These are phyloP conservation scores for Diaporthe ilicicola DNA, from an alignment of 2,329 filamentous ascomycete species.

Conservation along the genomic window DNA sequence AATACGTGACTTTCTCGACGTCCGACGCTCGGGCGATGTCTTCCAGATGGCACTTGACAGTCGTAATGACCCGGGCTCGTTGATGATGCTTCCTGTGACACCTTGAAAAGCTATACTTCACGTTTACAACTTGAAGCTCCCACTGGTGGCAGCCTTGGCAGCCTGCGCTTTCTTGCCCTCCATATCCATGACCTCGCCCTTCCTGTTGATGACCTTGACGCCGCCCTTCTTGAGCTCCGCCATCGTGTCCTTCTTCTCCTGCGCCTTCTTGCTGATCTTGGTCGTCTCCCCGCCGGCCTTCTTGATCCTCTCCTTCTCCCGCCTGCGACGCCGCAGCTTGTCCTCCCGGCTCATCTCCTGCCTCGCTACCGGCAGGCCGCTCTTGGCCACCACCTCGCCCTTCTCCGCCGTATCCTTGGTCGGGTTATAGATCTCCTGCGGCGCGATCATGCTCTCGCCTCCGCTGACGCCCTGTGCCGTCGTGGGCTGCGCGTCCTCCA, in stretches of 20 bases:
- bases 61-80: not conserved
- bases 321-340: slow-evolving; percentile 76
- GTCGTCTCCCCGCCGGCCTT: slow-evolving; percentile 67
- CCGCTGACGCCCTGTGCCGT: slow-evolving; percentile 78
- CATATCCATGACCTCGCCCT: slow-evolving; percentile 84
- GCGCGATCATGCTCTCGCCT: slow-evolving; percentile 80
- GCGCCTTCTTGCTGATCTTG: slow-evolving; percentile 65
- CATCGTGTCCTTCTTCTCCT: slow-evolving; percentile 59
- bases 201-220: slow-evolving; percentile 91
- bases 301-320: slow-evolving; percentile 85
- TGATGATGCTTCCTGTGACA: slow-evolving; percentile 8
- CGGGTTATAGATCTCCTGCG: slow-evolving; percentile 93
- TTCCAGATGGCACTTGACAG: not conserved
- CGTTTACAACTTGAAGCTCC: slow-evolving; percentile 68
- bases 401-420: slow-evolving; percentile 69
- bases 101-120: not conserved
- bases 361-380: slow-evolving; percentile 78
- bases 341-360: slow-evolving; percentile 92
- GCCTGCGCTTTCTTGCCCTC: slow-evolving; percentile 78
- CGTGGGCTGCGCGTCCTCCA: slow-evolving; percentile 94
- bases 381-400: slow-evolving; percentile 80
- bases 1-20: not conserved
- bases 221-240: slow-evolving; percentile 70
- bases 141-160: slow-evolving; percentile 59
- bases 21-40: no score